Base-by-base conservation (phyloP, 805 yeast species). In the Cyberlindnera veronae region DNA sequence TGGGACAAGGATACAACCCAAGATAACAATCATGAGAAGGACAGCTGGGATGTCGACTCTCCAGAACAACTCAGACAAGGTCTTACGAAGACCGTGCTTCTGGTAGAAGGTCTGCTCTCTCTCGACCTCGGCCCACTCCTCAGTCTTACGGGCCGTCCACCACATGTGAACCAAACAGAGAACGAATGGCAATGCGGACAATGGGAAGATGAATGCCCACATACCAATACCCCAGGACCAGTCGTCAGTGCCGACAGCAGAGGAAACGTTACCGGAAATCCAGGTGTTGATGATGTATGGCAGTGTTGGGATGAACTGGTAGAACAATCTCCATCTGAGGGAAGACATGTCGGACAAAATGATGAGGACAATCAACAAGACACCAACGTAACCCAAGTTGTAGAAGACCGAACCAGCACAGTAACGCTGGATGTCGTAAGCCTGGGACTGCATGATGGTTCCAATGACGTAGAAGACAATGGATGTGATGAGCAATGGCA, bases 151-250 rank as follows among this genome's bases (percentile, higher is more conserved):
- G 11, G 86, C 88, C 42, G 60, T 56, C 49, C 62, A 63, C 49
- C 72, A 58, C 84, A 81, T 78, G 58, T 80, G 81, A 3, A 68
- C n/a, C 52, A 79, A 63, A 53, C 81, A 71, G 6, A 49, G 45
- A 8, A 81, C 48, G 36, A 84, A 59, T 15, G 90, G 91, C n/a
- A 84, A 38, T 49, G 81, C 66, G 5, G 78, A 55, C 26, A 81
- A 63, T 27, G 90, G 90, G 69, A 79, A 75, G 47, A 84, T 81
- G 50, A 81, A 79, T 2, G 89, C 88, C 84, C 84, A 84, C 75
- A 84, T 82, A 29, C 82, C 89, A 50, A 82, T 76, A 53, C 81
- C 82, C 90, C 90, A 84, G 10, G 78, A 68, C 81, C 86, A 80
- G 24, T 69, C 55, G 6, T 46, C 36, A n/a, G 38, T 3, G 19